A percentile compares a stretch with the other conserved stretches of the same genome.
These are phyloP conservation scores for Tetrahymena thermophila DNA, from an alignment of 73 alveolate species.

Conservation along the genomic window DNA sequence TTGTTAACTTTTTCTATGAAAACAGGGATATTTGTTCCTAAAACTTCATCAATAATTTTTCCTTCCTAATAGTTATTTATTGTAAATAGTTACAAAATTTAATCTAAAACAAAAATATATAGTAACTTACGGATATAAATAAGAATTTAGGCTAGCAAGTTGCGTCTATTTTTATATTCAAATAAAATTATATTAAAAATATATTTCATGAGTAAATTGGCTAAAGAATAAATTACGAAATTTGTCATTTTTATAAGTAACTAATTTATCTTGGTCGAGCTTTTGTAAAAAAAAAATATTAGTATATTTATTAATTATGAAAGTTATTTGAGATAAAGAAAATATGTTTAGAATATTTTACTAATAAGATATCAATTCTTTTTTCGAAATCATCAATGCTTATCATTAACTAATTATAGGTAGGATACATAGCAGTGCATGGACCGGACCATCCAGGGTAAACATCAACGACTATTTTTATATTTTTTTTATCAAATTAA, in stretches of 20 bases:
- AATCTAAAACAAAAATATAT: background rate
- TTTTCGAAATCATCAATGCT: constrained; percentile 43
- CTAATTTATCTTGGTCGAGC: background rate
- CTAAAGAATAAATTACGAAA: constrained; percentile 4
- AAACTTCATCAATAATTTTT: constrained; percentile 30
- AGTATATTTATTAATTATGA: background rate
- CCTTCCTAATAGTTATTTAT: constrained; percentile 6
- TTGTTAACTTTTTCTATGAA: constrained; percentile 32
- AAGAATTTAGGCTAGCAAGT: background rate
- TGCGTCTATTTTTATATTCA: background rate
- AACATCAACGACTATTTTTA: constrained; percentile 11
- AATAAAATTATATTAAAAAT: background rate
- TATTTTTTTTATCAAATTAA: background rate
- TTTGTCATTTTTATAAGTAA: constrained; percentile 25
- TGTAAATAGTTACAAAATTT: background rate
- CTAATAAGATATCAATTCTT: constrained; percentile 30
- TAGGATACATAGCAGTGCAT: constrained; percentile 38
- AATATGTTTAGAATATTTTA: background rate
- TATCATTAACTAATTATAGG: constrained; percentile 19
- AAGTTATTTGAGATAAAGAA: background rate
- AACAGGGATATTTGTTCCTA: constrained; percentile 36
- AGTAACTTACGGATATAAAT: background rate
- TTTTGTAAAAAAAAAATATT: background rate
- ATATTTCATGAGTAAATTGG: background rate
- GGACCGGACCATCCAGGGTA: constrained; percentile 51